Evolutionary conservation across 306 rosid genomes (phyloP), one percentile per base, ranked within the genome.

Genomic region (Cyamopsis tetragonoloba): DNA sequence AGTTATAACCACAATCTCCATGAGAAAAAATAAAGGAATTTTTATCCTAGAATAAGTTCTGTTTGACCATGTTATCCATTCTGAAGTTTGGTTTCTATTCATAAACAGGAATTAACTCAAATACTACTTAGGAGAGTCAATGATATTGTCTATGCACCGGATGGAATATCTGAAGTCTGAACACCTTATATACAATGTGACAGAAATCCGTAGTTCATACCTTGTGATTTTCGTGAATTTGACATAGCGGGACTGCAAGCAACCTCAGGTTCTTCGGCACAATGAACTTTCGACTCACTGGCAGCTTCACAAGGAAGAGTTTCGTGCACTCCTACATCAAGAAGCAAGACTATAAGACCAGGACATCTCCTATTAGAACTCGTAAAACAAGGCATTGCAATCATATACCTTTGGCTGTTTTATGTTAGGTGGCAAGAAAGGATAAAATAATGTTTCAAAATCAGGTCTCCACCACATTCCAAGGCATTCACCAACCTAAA

Each of bases 401-500:
- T 28, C 26, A 28, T 15, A 59, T 75, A 92, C 98, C 98, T 92
- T 92, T 13, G 91, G 89, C 20, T 41, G 74, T 71, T 73, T 78
- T 14, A 74, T 74, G 43, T 73, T 74, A 30, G 85, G 83, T n/a
- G 91, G 85, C 77, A 89, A 65, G 79, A 80, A 81, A 12, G 88
- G 93, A 46, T 76, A 77, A 64, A 72, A 78, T 73, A 75, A 71
- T n/a, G 96, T 71, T 68, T 86, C 95, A 10, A 87, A 92, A 70
- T 89, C 89, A 39, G 87, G 80, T 57, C 83, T 86, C 96, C 96
- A 88, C 96, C 93, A 89, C 84, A 78, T 82, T 66, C 92, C 98
- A 57, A 92, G 91, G 66, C 91, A 86, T 65, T 89, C 96, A 13
- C 88, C 87, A 32, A 92, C 93, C 98, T 92, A 61, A 46, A 67